A percentile compares a stretch with the other conserved stretches of the same genome.
Evolutionary conservation across 2,329 filamentous ascomycete species (phyloP).

Genomic region (Fusarium beomiforme): DNA sequence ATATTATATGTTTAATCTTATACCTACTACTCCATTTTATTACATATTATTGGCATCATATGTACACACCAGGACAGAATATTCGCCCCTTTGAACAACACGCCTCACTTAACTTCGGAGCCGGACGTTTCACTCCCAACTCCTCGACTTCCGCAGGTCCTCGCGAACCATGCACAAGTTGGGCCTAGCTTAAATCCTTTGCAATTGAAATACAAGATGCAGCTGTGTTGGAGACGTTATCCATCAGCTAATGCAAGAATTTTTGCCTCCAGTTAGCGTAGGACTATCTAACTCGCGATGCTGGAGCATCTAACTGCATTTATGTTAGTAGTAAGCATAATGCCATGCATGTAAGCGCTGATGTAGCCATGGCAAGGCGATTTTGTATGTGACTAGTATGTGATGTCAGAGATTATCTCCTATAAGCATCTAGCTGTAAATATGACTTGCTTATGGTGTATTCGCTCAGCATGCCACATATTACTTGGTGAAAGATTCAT

Average conservation of each 20-base stretch:
- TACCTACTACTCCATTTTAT: neutral
- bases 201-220: too few relatives aligned
- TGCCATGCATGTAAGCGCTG: neutral
- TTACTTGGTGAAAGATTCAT: too few relatives aligned
- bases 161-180: neutral
- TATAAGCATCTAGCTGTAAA: neutral
- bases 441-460: neutral
- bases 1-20: too few relatives aligned
- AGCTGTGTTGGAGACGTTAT: neutral
- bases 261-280: neutral
- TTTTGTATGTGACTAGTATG: neutral
- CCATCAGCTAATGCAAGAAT: neutral
- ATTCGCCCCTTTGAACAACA: neutral
- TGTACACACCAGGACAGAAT: neutral
- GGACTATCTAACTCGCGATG: neutral
- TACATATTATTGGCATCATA: neutral
- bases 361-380: neutral
- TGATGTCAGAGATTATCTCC: neutral
- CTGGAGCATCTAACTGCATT: neutral
- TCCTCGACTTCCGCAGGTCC: too few relatives aligned
- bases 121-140: rapidly evolving
- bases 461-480: neutral
- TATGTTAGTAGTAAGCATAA: neutral
- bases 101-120: too few relatives aligned
- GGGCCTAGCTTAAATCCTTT: neutral